phyloP scores from a whole-genome alignment of 1,284 basidiomycete species.

The Pseudomicrostroma phylloplanum region DNA sequence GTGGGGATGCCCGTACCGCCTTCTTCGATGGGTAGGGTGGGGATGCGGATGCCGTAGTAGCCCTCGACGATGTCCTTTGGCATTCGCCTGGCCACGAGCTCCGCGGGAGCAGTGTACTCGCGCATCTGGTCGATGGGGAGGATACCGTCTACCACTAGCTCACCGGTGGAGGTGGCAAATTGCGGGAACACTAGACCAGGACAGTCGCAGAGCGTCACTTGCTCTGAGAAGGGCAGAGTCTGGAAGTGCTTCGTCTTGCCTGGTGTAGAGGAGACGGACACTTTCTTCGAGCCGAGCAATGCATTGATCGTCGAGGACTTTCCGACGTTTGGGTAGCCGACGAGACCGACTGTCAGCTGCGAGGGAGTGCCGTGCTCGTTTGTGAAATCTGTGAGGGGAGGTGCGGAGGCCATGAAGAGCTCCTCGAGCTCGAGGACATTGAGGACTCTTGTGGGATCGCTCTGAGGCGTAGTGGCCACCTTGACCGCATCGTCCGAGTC shows the following conservation, averaged over 20 bases:
- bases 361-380: slow-evolving; percentile 27
- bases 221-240: slow-evolving; percentile 83
- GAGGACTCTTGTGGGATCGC: slow-evolving; percentile 71
- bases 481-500: slow-evolving; percentile 15
- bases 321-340: slow-evolving; percentile 61
- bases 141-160: slow-evolving; percentile 92
- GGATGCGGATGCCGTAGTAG: slow-evolving; percentile 79
- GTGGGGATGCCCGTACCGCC: slow-evolving; percentile 73
- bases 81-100: slow-evolving; percentile 73
- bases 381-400: slow-evolving; percentile 61
- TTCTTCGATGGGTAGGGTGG: slow-evolving; percentile 66
- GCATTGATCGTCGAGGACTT: slow-evolving; percentile 51
- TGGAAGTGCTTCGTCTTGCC: slow-evolving; percentile 99
- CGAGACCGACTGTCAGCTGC: slow-evolving; percentile 62
- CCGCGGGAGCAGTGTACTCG: slow-evolving; percentile 81
- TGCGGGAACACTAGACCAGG: slow-evolving; percentile 98
- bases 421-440: slow-evolving; percentile 84
- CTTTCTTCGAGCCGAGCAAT: slow-evolving; percentile 48
- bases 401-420: slow-evolving; percentile 71
- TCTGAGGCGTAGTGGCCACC: slow-evolving; percentile 33
- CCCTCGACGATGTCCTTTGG: slow-evolving; percentile 80
- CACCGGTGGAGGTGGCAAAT: slow-evolving; percentile 66
- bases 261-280: slow-evolving; percentile 48
- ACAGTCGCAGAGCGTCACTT: slow-evolving; percentile 92
- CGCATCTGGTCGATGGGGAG: slow-evolving; percentile 96